Percentiles rank a stretch among this genome's conserved stretches.
phyloP scores from a whole-genome alignment of 2,329 filamentous ascomycete genomes.

The Furcasterigmium sp. region DNA sequence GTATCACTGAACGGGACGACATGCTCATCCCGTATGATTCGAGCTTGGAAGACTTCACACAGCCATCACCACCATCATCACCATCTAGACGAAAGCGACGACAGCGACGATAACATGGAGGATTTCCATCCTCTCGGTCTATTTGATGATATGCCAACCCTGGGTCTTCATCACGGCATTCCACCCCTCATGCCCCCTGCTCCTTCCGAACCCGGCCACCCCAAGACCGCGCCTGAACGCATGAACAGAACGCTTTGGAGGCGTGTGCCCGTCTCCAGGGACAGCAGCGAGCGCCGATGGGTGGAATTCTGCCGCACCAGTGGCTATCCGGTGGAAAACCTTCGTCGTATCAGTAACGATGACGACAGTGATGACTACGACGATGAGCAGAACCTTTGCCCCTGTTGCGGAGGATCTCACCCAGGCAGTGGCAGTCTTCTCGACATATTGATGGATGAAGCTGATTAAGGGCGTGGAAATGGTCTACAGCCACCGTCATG shows the following conservation, averaged over 20 bases:
- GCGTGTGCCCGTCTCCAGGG: conserved; percentile 36
- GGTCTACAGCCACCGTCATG: too few relatives aligned
- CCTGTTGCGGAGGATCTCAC: conserved; percentile 34
- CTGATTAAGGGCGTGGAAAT: conserved; percentile 1
- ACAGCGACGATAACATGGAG: conserved; percentile 8
- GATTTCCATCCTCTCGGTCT: too few relatives aligned
- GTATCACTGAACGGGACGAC: conserved; percentile 30
- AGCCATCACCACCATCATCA: background rate
- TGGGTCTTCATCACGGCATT: conserved; percentile 17
- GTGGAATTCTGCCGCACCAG: conserved; percentile 37
- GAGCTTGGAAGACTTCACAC: conserved; percentile 30
- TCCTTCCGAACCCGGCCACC: conserved; percentile 32
- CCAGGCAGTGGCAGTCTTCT: conserved; percentile 17
- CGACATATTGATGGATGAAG: conserved; percentile 1
- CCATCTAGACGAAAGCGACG: conserved; percentile 13
- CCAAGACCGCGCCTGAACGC: conserved; percentile 9
- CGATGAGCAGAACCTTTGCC: conserved; percentile 22
- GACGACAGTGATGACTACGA: conserved; percentile 29
- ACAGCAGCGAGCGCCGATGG: conserved; percentile 38
- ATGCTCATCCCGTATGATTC: conserved; percentile 39
- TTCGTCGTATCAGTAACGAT: conserved; percentile 11
- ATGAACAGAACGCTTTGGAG: conserved; percentile 47
- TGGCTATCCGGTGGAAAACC: conserved; percentile 21
- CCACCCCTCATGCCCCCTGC: conserved; percentile 29
- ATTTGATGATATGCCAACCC: too few relatives aligned